Evolutionary conservation across 73 alveolate species (phyloP).

Genomic region (Paramecium octaurelia): DNA sequence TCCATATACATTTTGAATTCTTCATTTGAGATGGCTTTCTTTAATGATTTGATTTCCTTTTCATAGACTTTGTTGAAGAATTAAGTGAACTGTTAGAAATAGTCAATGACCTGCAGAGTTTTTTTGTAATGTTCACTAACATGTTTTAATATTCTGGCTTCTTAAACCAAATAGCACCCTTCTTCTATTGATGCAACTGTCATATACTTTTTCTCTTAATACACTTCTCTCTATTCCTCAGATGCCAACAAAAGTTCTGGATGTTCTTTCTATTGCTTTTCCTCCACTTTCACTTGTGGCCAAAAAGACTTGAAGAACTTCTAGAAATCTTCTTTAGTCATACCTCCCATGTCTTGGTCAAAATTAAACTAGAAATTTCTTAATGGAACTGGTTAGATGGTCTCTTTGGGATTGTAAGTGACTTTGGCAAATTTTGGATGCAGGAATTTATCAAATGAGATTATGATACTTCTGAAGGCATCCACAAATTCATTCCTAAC

Average conservation of each 20-base stretch:
- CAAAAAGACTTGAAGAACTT: conserved; percentile 5
- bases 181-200: conserved; percentile 36
- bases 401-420: background rate
- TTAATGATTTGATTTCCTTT: conserved; percentile 51
- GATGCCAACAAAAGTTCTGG: conserved; percentile 33
- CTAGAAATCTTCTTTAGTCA: conserved; percentile 4
- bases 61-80: conserved; percentile 36
- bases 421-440: conserved; percentile 47
- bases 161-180: conserved; percentile 18
- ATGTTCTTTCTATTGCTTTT: background rate
- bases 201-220: conserved; percentile 41
- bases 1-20: conserved; percentile 48
- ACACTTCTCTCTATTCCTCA: background rate
- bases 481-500: conserved; percentile 44
- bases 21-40: conserved; percentile 22
- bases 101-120: background rate
- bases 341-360: conserved; percentile 39
- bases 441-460: conserved; percentile 48
- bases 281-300: conserved; percentile 12
- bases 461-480: conserved; percentile 14
- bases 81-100: conserved; percentile 31
- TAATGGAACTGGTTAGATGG: background rate
- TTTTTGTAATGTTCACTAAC: conserved; percentile 28
- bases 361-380: conserved; percentile 4
- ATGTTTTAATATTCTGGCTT: conserved; percentile 14